A percentile compares a stretch with the other conserved stretches of the same genome.
Evolutionary conservation across 2,329 filamentous ascomycete species (phyloP).

Genomic region (Arachnomyces sp.): DNA sequence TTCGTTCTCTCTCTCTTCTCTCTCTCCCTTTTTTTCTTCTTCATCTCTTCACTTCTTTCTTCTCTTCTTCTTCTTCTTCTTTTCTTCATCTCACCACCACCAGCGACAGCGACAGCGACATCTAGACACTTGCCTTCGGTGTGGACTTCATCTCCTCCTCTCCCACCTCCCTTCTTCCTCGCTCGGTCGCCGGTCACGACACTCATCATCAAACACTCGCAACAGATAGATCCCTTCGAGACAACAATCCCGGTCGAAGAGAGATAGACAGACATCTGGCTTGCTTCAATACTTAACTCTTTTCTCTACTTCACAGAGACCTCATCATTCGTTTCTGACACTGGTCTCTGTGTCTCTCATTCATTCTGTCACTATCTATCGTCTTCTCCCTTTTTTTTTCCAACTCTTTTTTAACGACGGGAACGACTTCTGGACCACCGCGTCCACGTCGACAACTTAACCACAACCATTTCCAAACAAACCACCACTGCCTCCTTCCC

Average conservation of each 20-base stretch:
- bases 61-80: constrained; percentile 5
- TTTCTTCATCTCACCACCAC: constrained; percentile 6
- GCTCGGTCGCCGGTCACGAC: constrained; percentile 5
- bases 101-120: constrained; percentile 5
- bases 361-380: neutral
- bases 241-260: neutral
- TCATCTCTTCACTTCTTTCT: constrained; percentile 5
- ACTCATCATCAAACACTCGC: constrained; percentile 15
- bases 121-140: constrained; percentile 2
- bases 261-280: neutral
- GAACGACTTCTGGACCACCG: neutral
- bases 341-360: constrained; percentile 13
- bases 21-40: constrained; percentile 7
- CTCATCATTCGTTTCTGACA: constrained; percentile 15
- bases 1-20: constrained; percentile 9
- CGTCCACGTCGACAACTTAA: neutral
- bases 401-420: neutral
- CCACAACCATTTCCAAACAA: neutral
- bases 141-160: constrained; percentile 9
- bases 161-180: constrained; percentile 4
- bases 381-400: neutral
- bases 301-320: constrained; percentile 8
- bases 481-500: constrained; percentile 17
- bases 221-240: constrained; percentile 13
- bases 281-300: no score